Evolutionary conservation across 1,139 yeast genomes (phyloP).

Genomic region (Tardiomyces depauwii): DNA sequence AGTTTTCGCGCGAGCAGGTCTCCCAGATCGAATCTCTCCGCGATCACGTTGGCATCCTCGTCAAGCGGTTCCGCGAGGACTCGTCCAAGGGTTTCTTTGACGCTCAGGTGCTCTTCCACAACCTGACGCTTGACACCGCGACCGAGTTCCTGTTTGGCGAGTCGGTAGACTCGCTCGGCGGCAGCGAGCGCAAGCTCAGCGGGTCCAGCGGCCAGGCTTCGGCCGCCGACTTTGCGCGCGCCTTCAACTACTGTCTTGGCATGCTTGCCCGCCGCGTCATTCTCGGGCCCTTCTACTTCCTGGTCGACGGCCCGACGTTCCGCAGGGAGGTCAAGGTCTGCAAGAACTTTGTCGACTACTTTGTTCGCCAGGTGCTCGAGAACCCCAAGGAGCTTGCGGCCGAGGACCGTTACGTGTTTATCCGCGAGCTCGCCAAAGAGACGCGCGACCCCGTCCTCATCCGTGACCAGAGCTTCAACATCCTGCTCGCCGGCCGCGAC

Average conservation of each 20-base stretch:
- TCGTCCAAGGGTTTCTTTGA: slow-evolving; percentile 25
- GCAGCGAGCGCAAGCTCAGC: slow-evolving; percentile 8
- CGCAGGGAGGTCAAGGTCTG: slow-evolving; percentile 15
- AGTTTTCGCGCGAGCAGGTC: slow-evolving; percentile 45
- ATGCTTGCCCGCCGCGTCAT: slow-evolving; percentile 31
- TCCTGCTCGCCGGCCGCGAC: slow-evolving; percentile 42
- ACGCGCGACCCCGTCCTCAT: slow-evolving; percentile 37
- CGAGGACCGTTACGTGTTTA: slow-evolving; percentile 29
- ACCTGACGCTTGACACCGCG: slow-evolving; percentile 45
- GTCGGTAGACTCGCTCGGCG: slow-evolving; percentile 30
- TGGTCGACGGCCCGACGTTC: slow-evolving; percentile 28
- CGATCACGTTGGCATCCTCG: slow-evolving; percentile 32
- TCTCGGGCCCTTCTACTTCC: slow-evolving; percentile 29
- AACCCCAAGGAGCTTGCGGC: slow-evolving; percentile 26
- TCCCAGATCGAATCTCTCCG: slow-evolving; percentile 38
- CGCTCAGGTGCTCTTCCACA: slow-evolving; percentile 38
- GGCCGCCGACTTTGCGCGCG: slow-evolving; percentile 29
- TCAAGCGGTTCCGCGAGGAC: slow-evolving; percentile 24
- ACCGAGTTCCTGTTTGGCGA: slow-evolving; percentile 51
- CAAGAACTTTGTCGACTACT: slow-evolving; percentile 25
- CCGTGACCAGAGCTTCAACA: slow-evolving; percentile 39
- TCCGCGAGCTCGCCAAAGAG: slow-evolving; percentile 38
- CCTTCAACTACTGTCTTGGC: slow-evolving; percentile 34
- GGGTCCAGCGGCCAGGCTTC: slow-evolving; percentile 15
- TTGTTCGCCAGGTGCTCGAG: slow-evolving; percentile 20